Evolutionary conservation across 2,329 filamentous ascomycete genomes (phyloP), one percentile per base, ranked within the genome.

Genomic region (Aspergillus neotritici): DNA sequence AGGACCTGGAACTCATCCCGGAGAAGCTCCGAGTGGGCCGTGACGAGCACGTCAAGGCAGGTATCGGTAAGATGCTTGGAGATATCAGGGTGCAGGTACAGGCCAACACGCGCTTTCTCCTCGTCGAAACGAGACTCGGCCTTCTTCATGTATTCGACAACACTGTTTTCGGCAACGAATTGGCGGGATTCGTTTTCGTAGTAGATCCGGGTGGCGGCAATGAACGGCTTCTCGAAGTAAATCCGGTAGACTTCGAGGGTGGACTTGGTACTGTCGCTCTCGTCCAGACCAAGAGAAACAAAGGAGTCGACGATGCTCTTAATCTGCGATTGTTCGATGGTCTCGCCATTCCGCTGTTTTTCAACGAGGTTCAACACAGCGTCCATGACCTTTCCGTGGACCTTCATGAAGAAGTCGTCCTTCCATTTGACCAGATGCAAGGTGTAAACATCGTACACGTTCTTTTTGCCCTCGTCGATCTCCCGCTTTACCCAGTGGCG

Each of bases 71-170:
- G 73, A 12, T 83, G 83, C 6, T 82, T 72, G 54, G 87, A 86
- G 45, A 97, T 96, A 66, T 98, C 93, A 30, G 82, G 80, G 59
- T 97, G 88, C 35, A 98, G 76, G 61, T 94, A 98, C 61, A 97
- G 81, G 52, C 82, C 82, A 8, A 98, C 93, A 17, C 93, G 87
- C 62, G 91, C 87, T 70, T 94, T 93, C 67, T 98, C 93, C 67
- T 98, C 93, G 6, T 87, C 81, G 48, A 98, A 71, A 28, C 93
- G 83, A 33, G 81, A 71, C 69, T 97, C 91, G 1, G 93, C 94
- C 78, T 98, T 98, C 76, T 97, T 97, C 93, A 98, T 97, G 70
- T 97, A 98, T 63, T 98, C 93, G 29, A 98, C 90, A 4, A 98
- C 89, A 51, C 86, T 94, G 65, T 98, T 98, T 66, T 97, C 91